Evolutionary conservation across 2,329 filamentous ascomycete genomes (phyloP), one percentile per base, ranked within the genome.

Genomic region (Harringtonia aguacate): DNA sequence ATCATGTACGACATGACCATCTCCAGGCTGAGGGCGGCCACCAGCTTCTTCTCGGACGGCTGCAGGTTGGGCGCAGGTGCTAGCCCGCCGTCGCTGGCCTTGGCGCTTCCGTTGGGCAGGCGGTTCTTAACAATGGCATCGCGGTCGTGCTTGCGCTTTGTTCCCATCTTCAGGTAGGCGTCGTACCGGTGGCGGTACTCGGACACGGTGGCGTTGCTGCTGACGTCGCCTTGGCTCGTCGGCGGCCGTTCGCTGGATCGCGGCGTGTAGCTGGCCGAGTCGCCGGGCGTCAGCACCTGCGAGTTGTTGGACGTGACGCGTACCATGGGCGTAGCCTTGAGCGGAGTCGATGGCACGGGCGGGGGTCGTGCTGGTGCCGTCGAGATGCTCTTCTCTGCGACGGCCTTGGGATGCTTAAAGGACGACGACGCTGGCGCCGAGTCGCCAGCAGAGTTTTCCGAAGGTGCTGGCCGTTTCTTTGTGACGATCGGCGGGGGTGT

Each of bases 301-400:
- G 73, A 77, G 52, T 70, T 73, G 55, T 59, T 73, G 1, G 74
- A 76, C 41, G 70, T 64, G 29, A 68, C 71, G 4, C 73, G 69
- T 6, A 67, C 72, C 71, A 76, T 76, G 44, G 70, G 57, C 2
- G 65, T 61, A 2, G 64, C 60, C 43, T 65, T 76, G 10, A 71
- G 66, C 0, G 74, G 74, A 1, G 74, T 77, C 3, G 69, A 67
- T 0, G 72, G 71, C 2, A 60, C 56, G 14, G 61, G 52, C 14
- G 62, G 33, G 13, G 46, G 7, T 2, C 44, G 52, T 39, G 61
- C 43, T 8, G 45, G 52, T 39, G 61, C 43, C 7, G 45, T 51
- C 6, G 58, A 54, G 33, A 55, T 56, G 27, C 58, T 52, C 22
- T 63, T 53, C 7, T 73, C 72, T 1, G 66, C 60, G 2, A 66